Base-by-base conservation (phyloP, 495 filamentous ascomycete species). In the Cudoniella acicularis region DNA sequence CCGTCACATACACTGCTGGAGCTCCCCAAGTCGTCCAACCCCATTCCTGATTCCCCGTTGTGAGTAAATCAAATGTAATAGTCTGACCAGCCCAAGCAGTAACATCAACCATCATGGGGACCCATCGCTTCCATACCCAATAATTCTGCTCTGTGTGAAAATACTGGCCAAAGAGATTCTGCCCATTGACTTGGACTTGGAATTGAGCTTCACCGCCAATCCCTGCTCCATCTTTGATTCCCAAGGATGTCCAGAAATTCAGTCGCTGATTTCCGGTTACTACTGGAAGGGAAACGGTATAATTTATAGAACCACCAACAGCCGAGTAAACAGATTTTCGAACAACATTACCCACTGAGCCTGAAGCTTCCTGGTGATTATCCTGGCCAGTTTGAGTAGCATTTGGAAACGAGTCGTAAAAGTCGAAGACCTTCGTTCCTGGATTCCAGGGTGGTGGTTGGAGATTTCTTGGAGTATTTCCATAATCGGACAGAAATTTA, bases 201-300 rank as follows among this genome's bases (percentile, higher is more conserved):
- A 56, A 56, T 36, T 56, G 40, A 9, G 10, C 25, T 24, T 56
- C 54, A 17, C 54, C 54, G 11, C 54, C 54, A 25, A 56, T 17
- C 1, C 54, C 54, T 21, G 54, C 54, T 4, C 54, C 54, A 48
- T 56, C 54, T 27, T 48, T 56, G 41, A 56, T 56, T n/a, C 54
- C 54, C 9, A 56, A 10, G 9, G 54, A 56, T 1, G 54, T 56
- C 54, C 54, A 56, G 42, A 56, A 30, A 41, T 56, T 56, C 20
- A 56, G 23, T 21, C 54, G 20, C 24, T 56, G 54, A 25, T 42
- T 42, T 2, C 40, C 11, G 10, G 54, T 2, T 1, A 56, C 54
- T 10, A 22, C 27, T 20, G 54, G 54, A 22, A 48, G 54, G 3
- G 41, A 17, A 10, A 56, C 25, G 2, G 40, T 47, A 22, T 56